Evolutionary conservation across 495 filamentous ascomycete species (phyloP).

Genomic region (Physcia stellaris): DNA sequence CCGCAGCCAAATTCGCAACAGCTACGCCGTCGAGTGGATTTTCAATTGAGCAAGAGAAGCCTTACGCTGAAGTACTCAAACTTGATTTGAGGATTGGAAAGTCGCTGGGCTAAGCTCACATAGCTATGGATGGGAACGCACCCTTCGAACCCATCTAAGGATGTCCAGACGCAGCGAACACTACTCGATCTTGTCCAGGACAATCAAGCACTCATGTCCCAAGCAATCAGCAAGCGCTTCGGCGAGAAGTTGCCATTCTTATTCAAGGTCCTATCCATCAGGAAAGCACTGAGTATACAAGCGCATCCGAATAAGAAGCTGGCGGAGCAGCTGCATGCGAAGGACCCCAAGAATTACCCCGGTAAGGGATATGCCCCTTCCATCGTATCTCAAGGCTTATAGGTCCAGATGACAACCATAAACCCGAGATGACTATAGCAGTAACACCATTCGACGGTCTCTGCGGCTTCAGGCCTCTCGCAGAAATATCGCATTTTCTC

Average conservation of each 20-base stretch:
- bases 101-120: slow-evolving; percentile 16
- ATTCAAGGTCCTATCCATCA: slow-evolving; percentile 91
- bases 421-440: slow-evolving; percentile 97
- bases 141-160: slow-evolving; percentile 85
- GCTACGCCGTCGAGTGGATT: slow-evolving; percentile 59
- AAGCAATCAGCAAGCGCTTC: slow-evolving; percentile 56
- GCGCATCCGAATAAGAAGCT: slow-evolving; percentile 97
- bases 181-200: slow-evolving; percentile 82
- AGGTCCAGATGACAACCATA: slow-evolving; percentile 86
- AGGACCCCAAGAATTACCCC: slow-evolving; percentile 87
- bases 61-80: slow-evolving; percentile 65
- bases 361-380: slow-evolving; percentile 1
- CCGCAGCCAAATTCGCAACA: slow-evolving; percentile 62
- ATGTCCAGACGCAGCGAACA: slow-evolving; percentile 68
- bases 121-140: slow-evolving; percentile 99
- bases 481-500: slow-evolving; percentile 79
- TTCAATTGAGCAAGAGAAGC: slow-evolving; percentile 60
- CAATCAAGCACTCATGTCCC: slow-evolving; percentile 68
- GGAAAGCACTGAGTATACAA: slow-evolving; percentile 91
- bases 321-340: slow-evolving; percentile 72
- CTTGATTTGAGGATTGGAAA: slow-evolving; percentile 15
- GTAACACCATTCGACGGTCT: slow-evolving; percentile 92
- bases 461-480: slow-evolving; percentile 84
- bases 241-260: slow-evolving; percentile 80
- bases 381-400: neutral